Base-by-base conservation (phyloP, 2,329 filamentous ascomycete genomes). In the Huntiella moniliformis region DNA sequence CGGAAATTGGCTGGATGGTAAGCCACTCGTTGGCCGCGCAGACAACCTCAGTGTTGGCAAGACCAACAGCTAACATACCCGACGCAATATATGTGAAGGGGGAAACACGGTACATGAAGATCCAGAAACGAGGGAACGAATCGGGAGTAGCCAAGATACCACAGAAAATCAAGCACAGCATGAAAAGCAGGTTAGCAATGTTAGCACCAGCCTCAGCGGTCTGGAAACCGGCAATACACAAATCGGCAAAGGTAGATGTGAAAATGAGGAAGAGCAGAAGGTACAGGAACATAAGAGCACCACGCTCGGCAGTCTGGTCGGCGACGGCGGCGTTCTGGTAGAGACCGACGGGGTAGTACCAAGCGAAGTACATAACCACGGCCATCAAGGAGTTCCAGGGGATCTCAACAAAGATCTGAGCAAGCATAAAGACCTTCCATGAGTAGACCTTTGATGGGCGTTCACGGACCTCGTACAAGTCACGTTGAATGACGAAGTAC, bases 291-390 rank as follows among this genome's bases (percentile, higher is more conserved):
- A 88, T 81, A 16, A 91, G 71, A 1, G 67, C 79, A 7, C 83
- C 82, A 28, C 84, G 81, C 54, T 84, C 74, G 4, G 70, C 57
- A 1, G 79, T 71, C 51, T 75, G 65, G 50, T 70, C 70, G 3
- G 74, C 74, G 1, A 66, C 66, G 12, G 67, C 62, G 2, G 82
- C 81, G 56, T 88, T 87, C 49, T 64, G 61, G 59, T 84, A 76
- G 7, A 91, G 70, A 2, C 82, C 83, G 46, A 92, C 73, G 1
- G 85, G 83, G 58, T 87, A 94, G 66, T 93, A 94, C 74, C 82
- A 88, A 58, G 70, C 77, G 56, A 84, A 69, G 66, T 68, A 93
- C 65, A 87, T 79, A 52, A 92, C 63, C n/a, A 78, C 68, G 3
- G 76, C 73, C 69, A 82, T 79, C 38, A 91, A 61, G 0, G 77